These are phyloP conservation scores for Sinapis alba DNA, from an alignment of 441 rosid species.

Conservation along the genomic window DNA sequence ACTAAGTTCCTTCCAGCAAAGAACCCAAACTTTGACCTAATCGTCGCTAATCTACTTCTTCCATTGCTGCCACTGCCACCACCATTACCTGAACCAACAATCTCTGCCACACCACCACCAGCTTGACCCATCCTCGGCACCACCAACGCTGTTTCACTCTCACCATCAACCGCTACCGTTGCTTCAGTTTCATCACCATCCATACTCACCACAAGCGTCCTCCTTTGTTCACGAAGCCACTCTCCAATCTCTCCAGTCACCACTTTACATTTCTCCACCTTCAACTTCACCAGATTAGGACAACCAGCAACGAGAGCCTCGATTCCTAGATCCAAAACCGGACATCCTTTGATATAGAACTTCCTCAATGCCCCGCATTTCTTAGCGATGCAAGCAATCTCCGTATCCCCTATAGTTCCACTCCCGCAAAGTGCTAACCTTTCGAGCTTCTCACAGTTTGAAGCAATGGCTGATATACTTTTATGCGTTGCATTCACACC, in stretches of 20 bases:
- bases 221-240: constrained; percentile 51
- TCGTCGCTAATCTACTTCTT: constrained; percentile 57
- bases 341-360: constrained; percentile 65
- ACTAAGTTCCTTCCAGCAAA: constrained; percentile 61
- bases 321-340: constrained; percentile 55
- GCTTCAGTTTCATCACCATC: constrained; percentile 47
- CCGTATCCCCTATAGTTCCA: constrained; percentile 53
- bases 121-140: constrained; percentile 29
- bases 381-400: constrained; percentile 54
- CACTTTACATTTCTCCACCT: constrained; percentile 62
- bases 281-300: constrained; percentile 59
- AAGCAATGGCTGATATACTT: constrained; percentile 48
- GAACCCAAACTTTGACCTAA: constrained; percentile 62
- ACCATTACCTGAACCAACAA: constrained; percentile 38
- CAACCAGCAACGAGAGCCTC: constrained; percentile 59
- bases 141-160: constrained; percentile 44
- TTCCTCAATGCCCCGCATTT: constrained; percentile 59
- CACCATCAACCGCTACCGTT: constrained; percentile 35
- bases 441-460: constrained; percentile 55
- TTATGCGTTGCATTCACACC: constrained; percentile 58
- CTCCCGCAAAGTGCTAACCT: constrained; percentile 64
- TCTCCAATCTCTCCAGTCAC: constrained; percentile 54
- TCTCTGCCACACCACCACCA: constrained; percentile 36
- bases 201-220: constrained; percentile 51
- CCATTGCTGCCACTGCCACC: constrained; percentile 17